Evolutionary conservation across 352 stramenopile species (phyloP).

Genomic region (Pythium phragmiticola): DNA sequence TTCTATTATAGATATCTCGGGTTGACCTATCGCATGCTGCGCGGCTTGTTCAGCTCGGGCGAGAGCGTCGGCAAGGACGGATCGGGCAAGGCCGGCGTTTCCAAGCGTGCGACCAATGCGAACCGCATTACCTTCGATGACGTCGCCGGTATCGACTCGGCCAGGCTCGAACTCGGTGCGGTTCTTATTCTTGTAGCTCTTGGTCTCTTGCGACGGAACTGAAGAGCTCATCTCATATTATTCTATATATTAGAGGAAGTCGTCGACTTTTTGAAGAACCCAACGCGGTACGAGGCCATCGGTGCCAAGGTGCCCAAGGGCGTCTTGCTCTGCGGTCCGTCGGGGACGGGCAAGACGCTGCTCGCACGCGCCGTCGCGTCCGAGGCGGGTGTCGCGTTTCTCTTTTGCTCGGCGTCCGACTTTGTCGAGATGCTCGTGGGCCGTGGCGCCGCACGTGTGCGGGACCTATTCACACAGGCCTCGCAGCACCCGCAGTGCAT

Average conservation of each 20-base stretch:
- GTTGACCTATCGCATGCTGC: conserved; percentile 84
- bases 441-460: conserved; percentile 72
- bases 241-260: conserved; percentile 65
- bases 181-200: too few species aligned
- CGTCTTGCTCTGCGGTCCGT: conserved; percentile 70
- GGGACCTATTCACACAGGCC: conserved; percentile 69
- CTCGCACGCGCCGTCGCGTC: conserved; percentile 48
- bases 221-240: not conserved
- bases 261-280: conserved; percentile 94
- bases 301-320: conserved; percentile 88
- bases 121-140: conserved; percentile 88
- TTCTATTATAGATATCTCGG: conserved; percentile 57
- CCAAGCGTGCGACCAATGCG: conserved; percentile 29
- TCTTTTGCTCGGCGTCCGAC: conserved; percentile 95
- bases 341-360: conserved; percentile 81
- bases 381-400: conserved; percentile 93
- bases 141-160: conserved; percentile 92
- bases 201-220: too few species aligned
- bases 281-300: conserved; percentile 90
- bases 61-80: conserved; percentile 70
- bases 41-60: conserved; percentile 49
- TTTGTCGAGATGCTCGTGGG: conserved; percentile 98
- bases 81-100: conserved; percentile 43
- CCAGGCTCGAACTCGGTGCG: conserved; percentile 88
- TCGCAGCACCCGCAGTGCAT: conserved; percentile 35